These are phyloP conservation scores for Zygosaccharomyces lentus DNA, from an alignment of 805 yeast species.

Conservation along the genomic window DNA sequence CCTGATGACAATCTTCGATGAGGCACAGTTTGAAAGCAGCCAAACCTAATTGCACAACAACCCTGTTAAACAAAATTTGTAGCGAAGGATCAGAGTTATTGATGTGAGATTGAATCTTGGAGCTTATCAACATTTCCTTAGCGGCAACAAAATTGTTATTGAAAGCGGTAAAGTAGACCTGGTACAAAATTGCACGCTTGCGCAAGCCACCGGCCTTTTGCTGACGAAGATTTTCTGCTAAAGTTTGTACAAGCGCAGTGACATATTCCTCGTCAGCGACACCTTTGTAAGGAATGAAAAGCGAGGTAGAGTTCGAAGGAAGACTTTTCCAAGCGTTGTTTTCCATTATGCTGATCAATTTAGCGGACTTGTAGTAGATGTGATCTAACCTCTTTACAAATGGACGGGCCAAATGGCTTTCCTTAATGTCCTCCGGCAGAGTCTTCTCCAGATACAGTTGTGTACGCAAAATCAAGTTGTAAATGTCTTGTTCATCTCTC, in stretches of 20 bases:
- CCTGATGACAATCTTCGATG: slow-evolving; percentile 80
- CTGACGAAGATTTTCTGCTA: slow-evolving; percentile 61
- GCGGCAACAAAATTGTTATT: slow-evolving; percentile 80
- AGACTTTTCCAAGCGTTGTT: slow-evolving; percentile 65
- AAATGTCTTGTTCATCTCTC: slow-evolving; percentile 77
- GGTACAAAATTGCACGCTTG: slow-evolving; percentile 78
- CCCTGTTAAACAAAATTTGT: slow-evolving; percentile 92
- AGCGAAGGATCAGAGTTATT: slow-evolving; percentile 79
- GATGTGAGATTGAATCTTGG: slow-evolving; percentile 79
- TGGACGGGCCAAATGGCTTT: slow-evolving; percentile 66
- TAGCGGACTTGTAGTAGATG: slow-evolving; percentile 84
- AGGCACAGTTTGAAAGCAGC: slow-evolving; percentile 91
- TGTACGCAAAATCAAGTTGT: slow-evolving; percentile 71
- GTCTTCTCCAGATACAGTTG: slow-evolving; percentile 79
- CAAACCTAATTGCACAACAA: slow-evolving; percentile 91
- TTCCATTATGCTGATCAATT: slow-evolving; percentile 67
- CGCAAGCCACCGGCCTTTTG: slow-evolving; percentile 67
- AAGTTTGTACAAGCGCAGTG: slow-evolving; percentile 55
- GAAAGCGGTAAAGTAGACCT: slow-evolving; percentile 87
- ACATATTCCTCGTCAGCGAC: slow-evolving; percentile 39
- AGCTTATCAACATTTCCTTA: slow-evolving; percentile 79
- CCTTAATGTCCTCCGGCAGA: slow-evolving; percentile 43
- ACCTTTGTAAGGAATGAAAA: slow-evolving; percentile 28
- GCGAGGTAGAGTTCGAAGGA: slow-evolving; percentile 21
- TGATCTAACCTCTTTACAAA: slow-evolving; percentile 84